Percentiles rank a stretch among this genome's conserved stretches.
These are phyloP conservation scores for Draba incana DNA, from an alignment of 345 rosid genomes.

Conservation along the genomic window DNA sequence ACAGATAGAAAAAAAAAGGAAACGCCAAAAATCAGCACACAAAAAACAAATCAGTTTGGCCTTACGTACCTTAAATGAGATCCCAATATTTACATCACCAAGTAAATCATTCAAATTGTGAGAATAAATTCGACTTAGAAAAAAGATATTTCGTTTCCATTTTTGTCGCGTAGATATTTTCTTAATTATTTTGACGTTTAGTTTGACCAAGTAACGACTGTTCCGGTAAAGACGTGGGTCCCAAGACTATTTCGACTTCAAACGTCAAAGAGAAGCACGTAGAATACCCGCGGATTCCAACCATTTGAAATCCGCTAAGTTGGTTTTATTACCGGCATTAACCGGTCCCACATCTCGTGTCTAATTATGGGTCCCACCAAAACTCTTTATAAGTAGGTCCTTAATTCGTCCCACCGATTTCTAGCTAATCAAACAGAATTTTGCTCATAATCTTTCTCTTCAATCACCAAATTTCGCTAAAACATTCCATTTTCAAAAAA, in stretches of 20 bases:
- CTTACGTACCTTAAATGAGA: not conserved
- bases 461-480: not conserved
- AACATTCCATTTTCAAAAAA: constrained; percentile 7
- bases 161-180: constrained; percentile 1
- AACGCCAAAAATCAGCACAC: not conserved
- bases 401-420: constrained; percentile 4
- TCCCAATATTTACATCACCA: constrained; percentile 7
- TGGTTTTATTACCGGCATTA: constrained; percentile 14
- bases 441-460: not conserved
- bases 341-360: constrained; percentile 14
- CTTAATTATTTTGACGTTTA: not conserved
- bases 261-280: not conserved
- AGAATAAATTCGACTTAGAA: not conserved
- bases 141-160: constrained; percentile 9
- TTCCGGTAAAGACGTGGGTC: constrained; percentile 32
- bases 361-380: constrained; percentile 3
- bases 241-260: not conserved
- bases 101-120: not conserved
- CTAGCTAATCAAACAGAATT: constrained; percentile 1
- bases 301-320: not conserved
- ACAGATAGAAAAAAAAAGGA: not conserved
- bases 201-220: constrained; percentile 28
- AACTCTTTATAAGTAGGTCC: constrained; percentile 16
- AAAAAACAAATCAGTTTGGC: not conserved
- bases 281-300: not conserved